Evolutionary conservation across 148 eudicot species (phyloP), one percentile per base, ranked within the genome.

Genomic region (Fagopyrum esculentum): DNA sequence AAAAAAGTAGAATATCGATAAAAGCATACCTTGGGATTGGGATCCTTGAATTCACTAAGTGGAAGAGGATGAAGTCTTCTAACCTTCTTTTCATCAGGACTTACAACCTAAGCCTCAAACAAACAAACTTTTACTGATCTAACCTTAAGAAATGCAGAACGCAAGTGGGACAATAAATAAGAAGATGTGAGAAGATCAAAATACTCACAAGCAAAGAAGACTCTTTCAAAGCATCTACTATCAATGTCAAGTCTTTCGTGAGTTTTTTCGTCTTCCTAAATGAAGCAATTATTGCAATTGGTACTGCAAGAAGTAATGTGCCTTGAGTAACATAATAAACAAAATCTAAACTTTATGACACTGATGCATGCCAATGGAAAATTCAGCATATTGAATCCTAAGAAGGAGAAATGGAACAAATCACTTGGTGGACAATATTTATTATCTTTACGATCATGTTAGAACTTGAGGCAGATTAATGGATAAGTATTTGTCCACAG

Each of bases 211-310:
- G 96, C 66, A 78, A 81, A 63, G 93, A 80, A 84, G 98, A 94
- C 44, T 90, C 86, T 84, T 81, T 86, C 17, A 94, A 88, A 15
- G 98, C 92, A 69, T 86, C 89, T 74, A 84, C 87, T 48, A 94
- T 82, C 7, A 86, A 43, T 43, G 96, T 83, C 44, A 47, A 78
- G 73, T 91, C 93, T 72, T 80, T 84, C 8, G 91, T 82, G 69
- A 94, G 92, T 82, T 81, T 90, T 86, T 87, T 91, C 89, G 90
- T 79, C 82, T 87, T 90, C 81, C 83, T 88, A 71, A 94, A 94
- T 76, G 98, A 88, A 66, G 92, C 87, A 80, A 94, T 83, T 71
- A 92, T 81, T 2, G 87, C 80, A 71, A 94, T 83, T 71, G 96
- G 86, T 81, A 94, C 97, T 94, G 97, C 96, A 90, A 75, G 72